Evolutionary conservation across 179 eudicot species (phyloP).

Genomic region (Heliamphora pulchella): DNA sequence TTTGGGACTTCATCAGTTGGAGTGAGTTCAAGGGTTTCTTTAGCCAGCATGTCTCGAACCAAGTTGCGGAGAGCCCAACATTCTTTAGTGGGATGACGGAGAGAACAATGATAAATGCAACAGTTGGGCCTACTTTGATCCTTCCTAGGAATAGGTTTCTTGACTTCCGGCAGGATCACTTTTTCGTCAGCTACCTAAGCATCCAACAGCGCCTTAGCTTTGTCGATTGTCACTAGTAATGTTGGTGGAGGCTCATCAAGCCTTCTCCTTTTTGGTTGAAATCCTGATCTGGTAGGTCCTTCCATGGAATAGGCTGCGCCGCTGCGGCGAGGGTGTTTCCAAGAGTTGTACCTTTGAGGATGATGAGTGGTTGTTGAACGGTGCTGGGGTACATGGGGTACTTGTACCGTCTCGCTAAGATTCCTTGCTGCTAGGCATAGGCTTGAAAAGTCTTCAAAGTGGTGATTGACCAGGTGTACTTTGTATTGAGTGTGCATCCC

Average conservation of each 20-base stretch:
- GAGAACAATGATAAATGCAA: not conserved
- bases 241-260: no score
- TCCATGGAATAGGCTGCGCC: no score
- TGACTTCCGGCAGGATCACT: not conserved
- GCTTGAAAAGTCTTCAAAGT: not conserved
- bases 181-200: not conserved
- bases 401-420: not conserved
- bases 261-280: no score
- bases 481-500: not conserved
- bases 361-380: no score
- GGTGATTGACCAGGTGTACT: not conserved
- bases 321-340: no score
- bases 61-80: not conserved
- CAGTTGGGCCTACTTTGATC: no score
- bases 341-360: no score
- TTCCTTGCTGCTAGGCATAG: not conserved
- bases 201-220: not conserved
- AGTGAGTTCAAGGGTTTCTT: not conserved
- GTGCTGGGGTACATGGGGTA: no score
- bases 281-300: not conserved
- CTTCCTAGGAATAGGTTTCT: not conserved
- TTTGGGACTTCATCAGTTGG: not conserved
- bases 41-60: no score
- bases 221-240: no score
- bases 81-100: not conserved